A percentile compares a stretch with the other conserved stretches of the same genome.
Evolutionary conservation across 2,329 filamentous ascomycete species (phyloP).

Genomic region (Aspergillus luchuensis): DNA sequence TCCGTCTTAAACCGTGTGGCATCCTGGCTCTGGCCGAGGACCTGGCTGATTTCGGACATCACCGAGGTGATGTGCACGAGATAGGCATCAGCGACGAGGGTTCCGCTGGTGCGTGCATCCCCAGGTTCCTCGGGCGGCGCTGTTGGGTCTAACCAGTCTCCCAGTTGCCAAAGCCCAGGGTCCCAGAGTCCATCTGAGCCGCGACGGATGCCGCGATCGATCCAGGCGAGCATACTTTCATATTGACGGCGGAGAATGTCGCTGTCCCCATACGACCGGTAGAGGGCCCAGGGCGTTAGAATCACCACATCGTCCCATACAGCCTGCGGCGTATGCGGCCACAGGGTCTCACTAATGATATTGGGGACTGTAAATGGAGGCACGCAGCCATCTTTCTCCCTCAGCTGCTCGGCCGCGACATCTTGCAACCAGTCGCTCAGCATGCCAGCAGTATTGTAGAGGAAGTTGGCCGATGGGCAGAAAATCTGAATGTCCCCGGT

Average conservation of each 20-base stretch:
- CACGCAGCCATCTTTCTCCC: constrained; percentile 26
- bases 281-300: constrained; percentile 40
- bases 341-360: constrained; percentile 18
- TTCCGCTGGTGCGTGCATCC: constrained; percentile 34
- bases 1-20: constrained; percentile 25
- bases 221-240: constrained; percentile 38
- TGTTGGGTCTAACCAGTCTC: constrained; percentile 47
- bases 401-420: constrained; percentile 40
- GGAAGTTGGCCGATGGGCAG: constrained; percentile 47
- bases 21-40: constrained; percentile 26
- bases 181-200: constrained; percentile 41
- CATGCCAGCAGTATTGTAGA: constrained; percentile 57
- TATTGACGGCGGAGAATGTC: constrained; percentile 41
- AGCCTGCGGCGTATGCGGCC: constrained; percentile 21
- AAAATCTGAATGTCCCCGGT: constrained; percentile 52
- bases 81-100: constrained; percentile 44
- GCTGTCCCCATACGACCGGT: constrained; percentile 36
- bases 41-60: constrained; percentile 31
- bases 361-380: constrained; percentile 38
- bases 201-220: constrained; percentile 38
- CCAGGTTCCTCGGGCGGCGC: constrained; percentile 40
- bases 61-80: constrained; percentile 38
- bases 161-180: constrained; percentile 37
- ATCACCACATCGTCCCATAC: constrained; percentile 46
- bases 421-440: constrained; percentile 55